Percentiles rank a stretch among this genome's conserved stretches.
phyloP scores from a whole-genome alignment of 257 asterid species.

The Paraleonurus japonicus region DNA sequence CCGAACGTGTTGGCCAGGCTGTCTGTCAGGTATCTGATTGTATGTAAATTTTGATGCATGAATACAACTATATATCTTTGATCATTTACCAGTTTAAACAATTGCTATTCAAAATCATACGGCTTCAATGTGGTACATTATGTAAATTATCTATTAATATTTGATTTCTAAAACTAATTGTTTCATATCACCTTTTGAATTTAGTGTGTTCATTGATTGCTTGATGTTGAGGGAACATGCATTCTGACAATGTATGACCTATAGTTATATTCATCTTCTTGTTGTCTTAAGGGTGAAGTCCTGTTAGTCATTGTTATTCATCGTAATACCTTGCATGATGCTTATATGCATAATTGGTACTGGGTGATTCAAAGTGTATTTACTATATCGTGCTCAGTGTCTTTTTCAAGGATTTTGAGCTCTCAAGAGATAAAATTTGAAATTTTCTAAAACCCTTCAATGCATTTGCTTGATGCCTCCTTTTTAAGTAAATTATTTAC shows the following conservation, averaged over 20 bases:
- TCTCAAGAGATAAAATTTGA: not conserved
- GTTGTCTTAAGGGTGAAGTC: slow-evolving; percentile 11
- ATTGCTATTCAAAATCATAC: not conserved
- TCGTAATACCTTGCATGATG: not conserved
- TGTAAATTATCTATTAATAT: not conserved
- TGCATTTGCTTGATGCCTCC: not conserved
- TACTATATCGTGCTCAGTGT: slow-evolving; percentile 1
- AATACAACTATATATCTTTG: not conserved
- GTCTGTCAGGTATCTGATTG: slow-evolving; percentile 59
- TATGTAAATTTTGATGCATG: not conserved
- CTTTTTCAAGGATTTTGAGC: not conserved
- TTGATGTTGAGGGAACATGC: slow-evolving; percentile 9
- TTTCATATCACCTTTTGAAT: slow-evolving; percentile 7
- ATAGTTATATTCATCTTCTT: not conserved
- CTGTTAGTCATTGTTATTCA: not conserved
- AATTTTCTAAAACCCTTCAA: not conserved
- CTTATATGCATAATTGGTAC: not conserved
- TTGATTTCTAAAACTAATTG: not conserved
- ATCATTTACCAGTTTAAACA: not conserved
- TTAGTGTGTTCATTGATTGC: not conserved
- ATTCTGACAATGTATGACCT: not conserved
- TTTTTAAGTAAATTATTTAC: not conserved
- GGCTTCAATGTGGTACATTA: not conserved
- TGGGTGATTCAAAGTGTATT: not conserved
- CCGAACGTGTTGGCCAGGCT: slow-evolving; percentile 67